A percentile compares a stretch with the other conserved stretches of the same genome.
Conservation (phyloP, 1,284 basidiomycete genomes). For the Trichosporon sp. region DNA sequence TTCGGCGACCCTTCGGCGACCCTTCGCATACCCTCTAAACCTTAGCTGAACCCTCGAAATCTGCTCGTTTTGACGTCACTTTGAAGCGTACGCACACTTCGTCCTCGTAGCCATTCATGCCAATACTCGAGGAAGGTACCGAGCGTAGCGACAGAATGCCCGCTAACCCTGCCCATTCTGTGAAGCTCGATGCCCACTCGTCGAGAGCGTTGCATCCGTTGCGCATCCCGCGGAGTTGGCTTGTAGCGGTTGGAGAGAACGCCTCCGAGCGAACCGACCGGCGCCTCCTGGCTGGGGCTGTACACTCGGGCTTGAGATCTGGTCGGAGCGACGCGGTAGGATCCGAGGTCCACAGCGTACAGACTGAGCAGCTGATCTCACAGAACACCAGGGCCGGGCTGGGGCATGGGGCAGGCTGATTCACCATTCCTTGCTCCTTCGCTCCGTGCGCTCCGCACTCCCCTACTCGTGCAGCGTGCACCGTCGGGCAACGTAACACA, state of each 20-base stretch:
- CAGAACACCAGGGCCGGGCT: neutral
- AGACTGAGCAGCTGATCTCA: neutral
- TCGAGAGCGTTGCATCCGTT: neutral
- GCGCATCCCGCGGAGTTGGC: neutral
- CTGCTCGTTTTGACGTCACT: neutral
- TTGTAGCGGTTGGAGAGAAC: neutral
- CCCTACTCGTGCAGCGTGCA: too few relatives aligned
- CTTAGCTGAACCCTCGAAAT: neutral
- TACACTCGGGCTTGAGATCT: slow-evolving; percentile 12
- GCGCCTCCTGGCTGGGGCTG: neutral
- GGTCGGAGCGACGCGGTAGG: neutral
- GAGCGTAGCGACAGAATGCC: neutral
- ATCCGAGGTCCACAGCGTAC: neutral
- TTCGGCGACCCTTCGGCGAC: neutral
- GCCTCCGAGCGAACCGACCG: slow-evolving; percentile 12
- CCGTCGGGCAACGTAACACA: neutral
- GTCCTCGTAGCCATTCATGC: neutral
- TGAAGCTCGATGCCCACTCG: neutral
- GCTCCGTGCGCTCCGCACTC: too few relatives aligned
- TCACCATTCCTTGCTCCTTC: neutral
- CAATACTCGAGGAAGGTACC: neutral
- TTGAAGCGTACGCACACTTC: neutral
- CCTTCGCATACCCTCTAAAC: too few relatives aligned
- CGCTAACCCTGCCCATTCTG: neutral
- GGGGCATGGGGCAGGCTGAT: neutral